Base-by-base conservation (phyloP, 2,329 filamentous ascomycete genomes). In the Neurospora sp. region DNA sequence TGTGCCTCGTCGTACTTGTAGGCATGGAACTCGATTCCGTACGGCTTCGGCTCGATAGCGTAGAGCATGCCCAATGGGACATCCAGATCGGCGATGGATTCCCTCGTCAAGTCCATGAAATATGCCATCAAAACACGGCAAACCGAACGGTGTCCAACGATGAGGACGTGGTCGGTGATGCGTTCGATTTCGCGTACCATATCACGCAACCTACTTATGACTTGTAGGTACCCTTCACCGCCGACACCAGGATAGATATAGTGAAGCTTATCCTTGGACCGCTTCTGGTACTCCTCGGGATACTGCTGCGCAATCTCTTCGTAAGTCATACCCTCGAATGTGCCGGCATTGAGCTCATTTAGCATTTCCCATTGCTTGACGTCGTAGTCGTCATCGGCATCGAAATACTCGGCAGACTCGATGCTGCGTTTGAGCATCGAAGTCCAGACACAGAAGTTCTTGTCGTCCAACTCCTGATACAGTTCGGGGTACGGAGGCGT, bases 361-460 rank as follows among this genome's bases (percentile, higher is more conserved):
- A 99, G 87, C 93, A 97, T 97, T 77, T 94, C 92, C 93, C 95
- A 97, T 75, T 97, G 92, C 83, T 99, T 99, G 75, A 96, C 90
- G 74, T 98, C 96, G 78, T 95, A 97, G 69, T 97, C 93, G 28
- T 98, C 95, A 73, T 98, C 96, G 0, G 84, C 85, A 74, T 97
- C 92, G 79, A 98, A 99, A 79, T 91, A 91, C 73, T 96, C 89
- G 0, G 91, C 93, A 0, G 94, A 96, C 77, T 97, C 89, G 68
- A 96, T 90, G 71, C 92, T 93, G 73, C 96, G 91, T 78, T 92
- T 91, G 73, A 99, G 87, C 95, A 98, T 98, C 2, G 93, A 97
- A 0, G 95, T 97, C 96, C 96, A 99, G 17, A 99, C 93, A 79
- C 96, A 99, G 78, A 97, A 98, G 78, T 93, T 93, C 83, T 97